Conservation (phyloP, 768 basidiomycete species). For the Grammothele lineata region DNA sequence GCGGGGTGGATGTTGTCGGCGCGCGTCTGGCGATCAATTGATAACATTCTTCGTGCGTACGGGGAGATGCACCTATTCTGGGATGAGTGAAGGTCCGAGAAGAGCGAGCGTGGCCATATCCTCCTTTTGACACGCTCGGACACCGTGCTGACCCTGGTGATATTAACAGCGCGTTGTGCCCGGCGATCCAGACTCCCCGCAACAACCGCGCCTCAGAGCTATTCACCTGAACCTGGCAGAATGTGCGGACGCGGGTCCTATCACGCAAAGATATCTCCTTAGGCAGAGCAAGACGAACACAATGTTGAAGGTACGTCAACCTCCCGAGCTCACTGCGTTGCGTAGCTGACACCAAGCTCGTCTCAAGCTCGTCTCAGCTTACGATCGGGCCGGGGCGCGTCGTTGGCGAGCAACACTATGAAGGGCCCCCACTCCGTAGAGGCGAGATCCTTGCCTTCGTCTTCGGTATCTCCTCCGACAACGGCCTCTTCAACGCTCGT, state of each 20-base stretch:
- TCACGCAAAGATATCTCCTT: conserved; percentile 64
- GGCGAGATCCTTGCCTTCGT: conserved; percentile 72
- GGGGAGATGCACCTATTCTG: no score
- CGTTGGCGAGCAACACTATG: conserved; percentile 51
- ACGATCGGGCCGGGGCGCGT: conserved; percentile 53
- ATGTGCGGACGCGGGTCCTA: conserved; percentile 55
- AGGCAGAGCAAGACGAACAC: conserved; percentile 77
- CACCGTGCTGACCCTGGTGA: no score
- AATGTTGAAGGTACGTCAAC: conserved; percentile 54
- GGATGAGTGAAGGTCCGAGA: no score
- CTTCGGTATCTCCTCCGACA: conserved; percentile 50
- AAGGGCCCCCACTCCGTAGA: conserved; percentile 63
- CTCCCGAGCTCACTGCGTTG: background rate
- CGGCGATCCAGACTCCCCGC: conserved; percentile 51
- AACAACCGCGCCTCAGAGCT: conserved; percentile 58
- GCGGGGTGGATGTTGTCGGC: conserved; percentile 4
- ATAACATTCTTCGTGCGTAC: conserved; percentile 1
- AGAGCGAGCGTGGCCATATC: no score
- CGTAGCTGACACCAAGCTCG: background rate
- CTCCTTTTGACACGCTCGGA: no score
- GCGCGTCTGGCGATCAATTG: background rate
- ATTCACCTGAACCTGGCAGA: conserved; percentile 72
- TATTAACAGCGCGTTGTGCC: conserved; percentile 48
- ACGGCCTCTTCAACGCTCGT: conserved; percentile 44
- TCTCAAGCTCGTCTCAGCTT: conserved; percentile 37